Base-by-base conservation (phyloP, 2,329 filamentous ascomycete species). In the Aureobasidium mangrovei region DNA sequence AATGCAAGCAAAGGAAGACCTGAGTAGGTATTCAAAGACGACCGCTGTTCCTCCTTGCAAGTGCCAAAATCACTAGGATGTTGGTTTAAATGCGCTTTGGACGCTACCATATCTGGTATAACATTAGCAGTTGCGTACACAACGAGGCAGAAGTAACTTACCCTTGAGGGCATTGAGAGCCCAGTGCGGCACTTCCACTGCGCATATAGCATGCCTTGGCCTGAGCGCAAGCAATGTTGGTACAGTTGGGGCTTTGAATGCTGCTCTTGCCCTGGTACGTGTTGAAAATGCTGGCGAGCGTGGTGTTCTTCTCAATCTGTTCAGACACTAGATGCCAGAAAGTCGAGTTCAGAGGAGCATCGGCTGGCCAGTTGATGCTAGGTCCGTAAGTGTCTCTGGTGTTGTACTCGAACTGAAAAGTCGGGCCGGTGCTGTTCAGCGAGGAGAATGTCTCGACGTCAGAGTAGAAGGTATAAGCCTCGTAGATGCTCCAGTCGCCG, bases 131-230 rank as follows among this genome's bases (percentile, higher is more conserved):
- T 7, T 28, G 27, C 24, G 1, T 2, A 2, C 26, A 35, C 18
- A 40, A 12, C 10, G 8, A 27, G n/a, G 5, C 4, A 41, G 7
- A 4, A 9, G 4, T 38, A 78, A 48, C 43, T 29, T 26, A 54
- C 56, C 78, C 79, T 59, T 77, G 76, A 3, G 74, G 72, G 65
- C 79, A 82, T 52, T 70, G 63, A 52, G 65, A 69, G 0, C 78
- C 78, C 47, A 82, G 60, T 0, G 74, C 72, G 26, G 71, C 73
- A 60, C 76, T 81, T 2, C 77, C 79, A 65, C 73, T 77, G 36
- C 79, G 66, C 69, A 82, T 82, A 60, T 82, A 82, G 59, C 80
- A 82, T 12, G 81, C 68, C 67, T 79, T 81, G 1, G 79, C 78
- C 44, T 67, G 61, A 2, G 73, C 72, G 62, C 79, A 82, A 3